phyloP scores from a whole-genome alignment of 2,329 filamentous ascomycete species.

The Colletotrichum karsti region DNA sequence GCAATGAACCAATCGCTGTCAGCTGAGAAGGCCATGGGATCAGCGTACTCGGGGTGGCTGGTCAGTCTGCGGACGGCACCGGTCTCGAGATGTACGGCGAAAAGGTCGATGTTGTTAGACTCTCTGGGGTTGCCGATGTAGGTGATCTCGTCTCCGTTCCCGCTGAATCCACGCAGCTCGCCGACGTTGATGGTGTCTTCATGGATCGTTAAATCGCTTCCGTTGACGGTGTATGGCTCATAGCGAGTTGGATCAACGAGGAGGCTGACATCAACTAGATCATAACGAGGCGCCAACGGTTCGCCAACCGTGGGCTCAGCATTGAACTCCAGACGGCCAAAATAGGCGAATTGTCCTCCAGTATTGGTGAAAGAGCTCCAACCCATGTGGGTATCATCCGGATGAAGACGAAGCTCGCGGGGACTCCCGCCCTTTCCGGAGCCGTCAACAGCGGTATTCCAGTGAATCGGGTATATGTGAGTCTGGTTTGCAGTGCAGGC shows the following conservation, averaged over 20 bases:
- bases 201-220: slow-evolving; percentile 39
- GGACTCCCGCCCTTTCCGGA: slow-evolving; percentile 39
- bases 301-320: slow-evolving; percentile 37
- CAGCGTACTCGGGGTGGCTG: slow-evolving; percentile 51
- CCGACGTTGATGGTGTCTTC: slow-evolving; percentile 44
- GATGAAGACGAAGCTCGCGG: slow-evolving; percentile 54
- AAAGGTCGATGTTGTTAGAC: slow-evolving; percentile 54
- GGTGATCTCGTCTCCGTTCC: slow-evolving; percentile 47
- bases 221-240: slow-evolving; percentile 33
- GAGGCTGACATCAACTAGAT: slow-evolving; percentile 46
- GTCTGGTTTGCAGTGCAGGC: slow-evolving; percentile 45
- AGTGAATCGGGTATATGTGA: slow-evolving; percentile 50
- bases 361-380: slow-evolving; percentile 46
- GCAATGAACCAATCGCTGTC: slow-evolving; percentile 52
- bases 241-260: slow-evolving; percentile 37
- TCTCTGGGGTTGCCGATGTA: slow-evolving; percentile 50
- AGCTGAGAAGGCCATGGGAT: slow-evolving; percentile 50
- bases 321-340: slow-evolving; percentile 51
- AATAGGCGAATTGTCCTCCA: slow-evolving; percentile 40
- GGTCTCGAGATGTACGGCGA: slow-evolving; percentile 47
- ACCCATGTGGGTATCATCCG: slow-evolving; percentile 51
- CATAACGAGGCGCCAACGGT: slow-evolving; percentile 44
- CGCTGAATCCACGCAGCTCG: slow-evolving; percentile 54
- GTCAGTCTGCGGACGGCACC: slow-evolving; percentile 51
- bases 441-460: slow-evolving; percentile 42